Evolutionary conservation across 164 flowering plant genomes (phyloP).

Genomic region (Brasenia schreberi): DNA sequence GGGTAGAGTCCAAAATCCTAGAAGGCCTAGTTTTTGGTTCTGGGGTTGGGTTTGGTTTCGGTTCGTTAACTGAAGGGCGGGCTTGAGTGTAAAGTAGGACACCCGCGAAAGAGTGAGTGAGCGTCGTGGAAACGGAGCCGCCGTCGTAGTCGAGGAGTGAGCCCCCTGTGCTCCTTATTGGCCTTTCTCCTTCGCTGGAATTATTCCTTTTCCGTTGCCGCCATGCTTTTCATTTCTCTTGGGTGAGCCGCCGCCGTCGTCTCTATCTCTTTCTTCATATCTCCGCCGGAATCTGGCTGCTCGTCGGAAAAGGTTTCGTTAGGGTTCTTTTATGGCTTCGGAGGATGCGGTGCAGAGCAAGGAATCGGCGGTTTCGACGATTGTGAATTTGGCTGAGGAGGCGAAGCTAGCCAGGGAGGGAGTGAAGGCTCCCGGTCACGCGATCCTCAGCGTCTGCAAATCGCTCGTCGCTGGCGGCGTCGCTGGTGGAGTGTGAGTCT

Average conservation of each 20-base stretch:
- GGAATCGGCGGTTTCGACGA: constrained; percentile 72
- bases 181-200: neutral
- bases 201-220: neutral
- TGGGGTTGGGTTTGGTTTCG: neutral
- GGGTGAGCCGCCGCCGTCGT: neutral
- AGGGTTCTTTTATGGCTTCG: constrained; percentile 37
- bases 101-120: neutral
- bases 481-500: constrained; percentile 88
- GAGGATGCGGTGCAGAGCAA: constrained; percentile 32
- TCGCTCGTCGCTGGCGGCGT: constrained; percentile 93
- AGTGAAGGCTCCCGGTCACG: constrained; percentile 56
- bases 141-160: neutral
- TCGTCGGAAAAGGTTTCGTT: neutral
- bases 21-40: too few species aligned
- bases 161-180: neutral
- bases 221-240: neutral
- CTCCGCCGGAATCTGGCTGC: neutral
- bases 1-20: too few species aligned
- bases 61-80: neutral
- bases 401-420: constrained; percentile 80
- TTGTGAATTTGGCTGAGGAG: constrained; percentile 90
- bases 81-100: neutral
- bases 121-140: too few species aligned
- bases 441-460: constrained; percentile 54
- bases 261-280: neutral